Evolutionary conservation across 352 stramenopile genomes (phyloP).

Genomic region (Phytophthora quininea): DNA sequence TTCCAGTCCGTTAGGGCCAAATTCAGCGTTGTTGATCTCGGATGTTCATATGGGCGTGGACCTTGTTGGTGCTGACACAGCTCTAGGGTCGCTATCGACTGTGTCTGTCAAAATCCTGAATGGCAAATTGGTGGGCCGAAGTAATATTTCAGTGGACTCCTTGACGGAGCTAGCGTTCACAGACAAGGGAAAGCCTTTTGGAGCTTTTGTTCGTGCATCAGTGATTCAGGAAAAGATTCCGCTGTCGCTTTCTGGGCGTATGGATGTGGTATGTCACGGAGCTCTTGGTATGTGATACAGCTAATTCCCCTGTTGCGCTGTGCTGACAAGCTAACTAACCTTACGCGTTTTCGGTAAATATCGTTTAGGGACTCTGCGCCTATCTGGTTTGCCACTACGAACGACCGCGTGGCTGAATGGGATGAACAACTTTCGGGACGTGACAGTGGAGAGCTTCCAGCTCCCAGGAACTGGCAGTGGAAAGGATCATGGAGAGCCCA

Average conservation of each 20-base stretch:
- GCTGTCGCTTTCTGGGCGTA: constrained; percentile 53
- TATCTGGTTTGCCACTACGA: constrained; percentile 57
- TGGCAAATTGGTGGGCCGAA: constrained; percentile 56
- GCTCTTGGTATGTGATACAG: constrained; percentile 53
- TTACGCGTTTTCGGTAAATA: background rate
- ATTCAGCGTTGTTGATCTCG: constrained; percentile 63
- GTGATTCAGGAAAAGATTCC: constrained; percentile 54
- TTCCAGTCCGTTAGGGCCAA: constrained; percentile 63
- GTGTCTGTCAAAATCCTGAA: constrained; percentile 60
- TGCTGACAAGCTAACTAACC: too few relatives aligned
- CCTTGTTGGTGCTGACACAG: constrained; percentile 43
- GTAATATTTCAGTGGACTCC: constrained; percentile 79
- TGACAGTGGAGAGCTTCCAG: constrained; percentile 65
- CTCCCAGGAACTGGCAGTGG: constrained; percentile 54
- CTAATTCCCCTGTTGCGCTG: background rate
- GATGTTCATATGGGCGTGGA: constrained; percentile 68
- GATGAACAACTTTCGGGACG: constrained; percentile 69
- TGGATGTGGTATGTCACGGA: constrained; percentile 68
- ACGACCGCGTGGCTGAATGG: constrained; percentile 48
- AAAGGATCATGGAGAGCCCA: constrained; percentile 47
- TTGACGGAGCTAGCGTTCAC: constrained; percentile 51
- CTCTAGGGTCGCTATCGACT: constrained; percentile 59
- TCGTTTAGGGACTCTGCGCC: constrained; percentile 50
- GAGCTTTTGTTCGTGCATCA: constrained; percentile 70
- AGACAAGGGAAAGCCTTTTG: constrained; percentile 55